Evolutionary conservation across 148 eudicot genomes (phyloP), one percentile per base, ranked within the genome.

Genomic region (Chenopodium formosanum): DNA sequence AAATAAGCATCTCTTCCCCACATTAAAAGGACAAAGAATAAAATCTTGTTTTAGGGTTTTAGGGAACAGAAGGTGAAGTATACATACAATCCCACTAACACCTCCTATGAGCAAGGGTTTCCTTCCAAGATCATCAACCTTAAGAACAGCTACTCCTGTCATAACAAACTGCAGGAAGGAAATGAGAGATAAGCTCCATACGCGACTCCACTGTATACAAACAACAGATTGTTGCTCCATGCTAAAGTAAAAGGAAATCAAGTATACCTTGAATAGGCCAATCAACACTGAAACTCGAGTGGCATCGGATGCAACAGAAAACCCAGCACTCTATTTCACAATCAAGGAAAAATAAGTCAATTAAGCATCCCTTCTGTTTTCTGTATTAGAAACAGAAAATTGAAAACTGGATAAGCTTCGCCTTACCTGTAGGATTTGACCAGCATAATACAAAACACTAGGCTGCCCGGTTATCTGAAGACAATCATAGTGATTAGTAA

Each of bases 291-390:
- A 94, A 86, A 97, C 95, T 70, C 92, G 85, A 78, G 99, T 90
- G 68, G 99, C 99, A 89, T 94, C 98, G 79, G 99, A 83, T 79
- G 99, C 99, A 50, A 98, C 99, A 84, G 99, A 91, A 84, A 97
- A 97, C 68, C 99, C 99, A 84, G 99, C 99, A 85, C 86, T 94
- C 99, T 96, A 74, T 56, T 17, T 76, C 47, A 40, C 81, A 70
- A 78, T 82, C 82, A 76, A 70, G 62, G 75, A 80, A 50, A 37
- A 10, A 75, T 27, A 70, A 44, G 62, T 71, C 64, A 78, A 70
- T 77, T 37, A 50, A 40, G 27, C 70, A 77, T 65, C 23, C 70
- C 62, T 0, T 27, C 29, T 27, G 29, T 27, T 27, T 62, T 40
- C 31, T 37, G 11, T 10, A 9, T 47, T 16, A 20, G n/a, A 56